phyloP scores from a whole-genome alignment of 805 yeast genomes.

The Grigorovia yakushimaensis region DNA sequence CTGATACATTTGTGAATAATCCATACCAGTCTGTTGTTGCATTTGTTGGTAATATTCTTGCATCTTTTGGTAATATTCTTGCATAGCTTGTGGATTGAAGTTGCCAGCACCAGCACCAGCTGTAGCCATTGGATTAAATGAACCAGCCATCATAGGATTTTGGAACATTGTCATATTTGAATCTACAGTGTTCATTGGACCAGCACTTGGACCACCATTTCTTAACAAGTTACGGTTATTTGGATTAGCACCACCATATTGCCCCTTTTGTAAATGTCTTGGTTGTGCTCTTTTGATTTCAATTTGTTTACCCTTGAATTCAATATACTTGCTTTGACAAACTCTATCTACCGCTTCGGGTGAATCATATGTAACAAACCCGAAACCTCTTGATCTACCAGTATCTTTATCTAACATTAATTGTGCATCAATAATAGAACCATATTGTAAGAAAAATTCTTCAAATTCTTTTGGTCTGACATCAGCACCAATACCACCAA shows the following conservation, averaged over 20 bases:
- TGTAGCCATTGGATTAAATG: constrained; percentile 21
- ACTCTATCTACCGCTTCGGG: constrained; percentile 91
- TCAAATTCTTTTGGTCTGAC: constrained; percentile 88
- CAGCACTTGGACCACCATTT: constrained; percentile 17
- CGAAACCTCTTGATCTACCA: constrained; percentile 94
- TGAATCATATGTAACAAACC: constrained; percentile 90
- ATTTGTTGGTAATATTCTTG: constrained; percentile 38
- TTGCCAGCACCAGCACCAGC: constrained; percentile 11
- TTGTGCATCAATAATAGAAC: constrained; percentile 89
- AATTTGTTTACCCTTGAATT: constrained; percentile 77
- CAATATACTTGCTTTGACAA: constrained; percentile 69
- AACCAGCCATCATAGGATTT: constrained; percentile 22
- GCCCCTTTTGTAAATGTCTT: constrained; percentile 50
- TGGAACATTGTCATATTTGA: constrained; percentile 19
- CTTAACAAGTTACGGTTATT: constrained; percentile 17
- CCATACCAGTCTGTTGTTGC: constrained; percentile 30
- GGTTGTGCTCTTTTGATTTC: constrained; percentile 83
- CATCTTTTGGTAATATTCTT: constrained; percentile 55
- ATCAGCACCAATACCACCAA: constrained; percentile 93
- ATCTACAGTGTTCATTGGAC: constrained; percentile 7
- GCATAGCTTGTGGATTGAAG: constrained; percentile 46
- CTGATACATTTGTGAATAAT: constrained; percentile 28
- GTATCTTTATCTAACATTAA: constrained; percentile 96
- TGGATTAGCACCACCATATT: constrained; percentile 4
- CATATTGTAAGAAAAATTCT: constrained; percentile 77